Evolutionary conservation across 148 eudicot genomes (phyloP).

Genomic region (Polygonum maritimum): DNA sequence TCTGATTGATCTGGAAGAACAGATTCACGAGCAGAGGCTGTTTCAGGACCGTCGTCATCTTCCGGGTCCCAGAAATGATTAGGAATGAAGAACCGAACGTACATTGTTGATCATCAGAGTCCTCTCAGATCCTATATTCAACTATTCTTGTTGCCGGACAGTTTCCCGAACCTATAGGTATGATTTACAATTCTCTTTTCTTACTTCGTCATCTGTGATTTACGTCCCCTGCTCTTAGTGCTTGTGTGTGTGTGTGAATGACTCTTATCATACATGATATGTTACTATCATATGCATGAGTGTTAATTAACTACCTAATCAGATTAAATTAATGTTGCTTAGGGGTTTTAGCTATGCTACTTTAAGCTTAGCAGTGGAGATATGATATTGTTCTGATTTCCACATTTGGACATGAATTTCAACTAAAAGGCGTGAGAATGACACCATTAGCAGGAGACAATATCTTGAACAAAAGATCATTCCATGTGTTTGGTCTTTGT

Average conservation of each 20-base stretch:
- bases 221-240: background rate
- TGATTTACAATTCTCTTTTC: background rate
- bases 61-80: background rate
- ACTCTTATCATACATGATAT: background rate
- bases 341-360: background rate
- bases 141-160: background rate
- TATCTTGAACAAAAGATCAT: slow-evolving; percentile 4
- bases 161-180: background rate
- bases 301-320: slow-evolving; percentile 1
- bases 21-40: background rate
- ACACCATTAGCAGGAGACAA: background rate
- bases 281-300: slow-evolving; percentile 4
- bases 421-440: background rate
- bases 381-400: background rate
- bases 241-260: background rate
- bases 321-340: background rate
- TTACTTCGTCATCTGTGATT: background rate
- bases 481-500: background rate
- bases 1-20: background rate
- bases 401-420: slow-evolving; percentile 7
- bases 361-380: background rate
- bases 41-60: background rate
- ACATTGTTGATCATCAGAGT: background rate
- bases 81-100: background rate
- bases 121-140: background rate